Base-by-base conservation (phyloP, 768 basidiomycete genomes). In the Hericium rajendrae region DNA sequence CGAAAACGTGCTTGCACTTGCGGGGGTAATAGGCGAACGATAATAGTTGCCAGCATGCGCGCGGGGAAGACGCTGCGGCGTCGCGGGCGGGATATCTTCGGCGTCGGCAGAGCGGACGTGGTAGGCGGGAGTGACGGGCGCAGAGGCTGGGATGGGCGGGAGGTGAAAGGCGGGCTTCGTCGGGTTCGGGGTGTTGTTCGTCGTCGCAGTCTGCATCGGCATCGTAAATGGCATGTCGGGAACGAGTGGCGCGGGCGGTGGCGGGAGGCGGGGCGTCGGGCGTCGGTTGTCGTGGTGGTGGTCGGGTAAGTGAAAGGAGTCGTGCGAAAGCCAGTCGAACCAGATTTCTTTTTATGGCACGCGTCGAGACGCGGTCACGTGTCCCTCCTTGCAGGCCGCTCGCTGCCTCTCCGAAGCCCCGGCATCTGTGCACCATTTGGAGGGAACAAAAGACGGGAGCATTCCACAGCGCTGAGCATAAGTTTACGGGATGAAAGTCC, bases 1-100 rank as follows among this genome's bases (percentile, higher is more conserved):
- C 20, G 76, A 77, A 46, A 65, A 53, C 16, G 69, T 70, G 54
- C 74, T 84, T 55, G 77, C 75, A 22, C 74, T 84, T 54, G 77
- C 75, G 22, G 85, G 84, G 13, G 84, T 84, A 53, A 77, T 68
- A 18, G 85, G 84, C 60, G 84, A 84, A 69, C 74, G 78, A 71
- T 69, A 69, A 52, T 58, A 55, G 49, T 62, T n/a, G 43, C n/a
- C 6, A 20, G 20, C 43, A n/a, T 46, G 69, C 57, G 72, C 63
- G 54, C 78, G 77, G 55, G 77, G 68, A 66, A 76, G 71, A 62
- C 85, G 81, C 69, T 86, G 85, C 48, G 85, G 85, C 38, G 85
- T 88, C 51, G 82, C 77, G 51, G 85, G 85, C 12, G 70, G 62
- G 38, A 71, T 41, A 64, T 57, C 62, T 51, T 62, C 62, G 64